These are phyloP conservation scores for Calamus simplicifolius DNA, from an alignment of 176 grass and related monocot species.

Conservation along the genomic window DNA sequence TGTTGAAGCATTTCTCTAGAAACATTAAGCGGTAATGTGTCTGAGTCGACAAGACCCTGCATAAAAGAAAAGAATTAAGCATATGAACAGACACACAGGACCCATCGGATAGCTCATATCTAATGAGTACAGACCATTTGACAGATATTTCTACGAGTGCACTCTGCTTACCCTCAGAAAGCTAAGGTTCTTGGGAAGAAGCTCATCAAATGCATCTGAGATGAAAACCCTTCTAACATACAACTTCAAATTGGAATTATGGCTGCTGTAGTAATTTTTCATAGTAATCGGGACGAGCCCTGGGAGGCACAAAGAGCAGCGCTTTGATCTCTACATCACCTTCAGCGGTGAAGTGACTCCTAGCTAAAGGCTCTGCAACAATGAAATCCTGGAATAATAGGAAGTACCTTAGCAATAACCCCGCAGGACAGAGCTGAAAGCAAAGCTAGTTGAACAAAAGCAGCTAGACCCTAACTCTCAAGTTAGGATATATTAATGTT, in stretches of 20 bases:
- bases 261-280: conserved; percentile 93
- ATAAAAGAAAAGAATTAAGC: background rate
- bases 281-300: conserved; percentile 88
- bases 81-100: too few relatives aligned
- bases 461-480: too few relatives aligned
- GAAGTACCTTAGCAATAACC: background rate
- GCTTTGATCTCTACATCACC: conserved; percentile 98
- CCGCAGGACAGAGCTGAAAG: too few relatives aligned
- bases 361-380: conserved; percentile 79
- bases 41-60: conserved; percentile 91
- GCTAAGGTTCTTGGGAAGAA: conserved; percentile 88
- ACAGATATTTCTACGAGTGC: too few relatives aligned
- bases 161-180: conserved; percentile 63
- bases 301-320: conserved; percentile 84
- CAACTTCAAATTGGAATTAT: conserved; percentile 91
- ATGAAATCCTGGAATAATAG: conserved; percentile 54
- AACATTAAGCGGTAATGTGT: conserved; percentile 91
- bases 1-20: conserved; percentile 99
- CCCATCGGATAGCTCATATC: too few relatives aligned
- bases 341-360: conserved; percentile 92
- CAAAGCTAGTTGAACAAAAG: too few relatives aligned
- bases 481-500: background rate
- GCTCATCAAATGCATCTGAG: conserved; percentile 94
- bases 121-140: too few relatives aligned
- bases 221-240: conserved; percentile 98